Base-by-base conservation (phyloP, 352 stramenopile species). In the Pythium guiyangense region DNA sequence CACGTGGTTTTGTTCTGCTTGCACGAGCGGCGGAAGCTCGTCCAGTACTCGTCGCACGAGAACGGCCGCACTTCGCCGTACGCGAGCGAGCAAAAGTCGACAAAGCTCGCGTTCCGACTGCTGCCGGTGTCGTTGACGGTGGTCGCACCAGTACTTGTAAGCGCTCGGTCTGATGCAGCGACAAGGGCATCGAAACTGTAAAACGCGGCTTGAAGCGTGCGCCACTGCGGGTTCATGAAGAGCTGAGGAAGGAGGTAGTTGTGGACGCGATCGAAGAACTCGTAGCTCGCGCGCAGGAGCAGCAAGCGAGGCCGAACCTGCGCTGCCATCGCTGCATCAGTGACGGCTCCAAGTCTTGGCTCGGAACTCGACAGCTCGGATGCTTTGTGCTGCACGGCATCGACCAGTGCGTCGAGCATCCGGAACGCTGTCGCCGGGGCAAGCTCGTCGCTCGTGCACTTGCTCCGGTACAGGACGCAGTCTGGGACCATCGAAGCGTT, bases 41-140 rank as follows among this genome's bases (percentile, higher is more conserved):
- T 50, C 57, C 57, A 63, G 4, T 46, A 31, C 4, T 63, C 49
- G 12, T 53, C 26, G 26, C 57, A 63, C n/a, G 53, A 63, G 44
- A 50, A 54, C 49, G 57, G 57, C 15, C 57, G 57, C 4, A 49
- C 25, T 0, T 40, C 37, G 35, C 27, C 44, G 35, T 54, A 63
- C 5, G 49, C 26, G 31, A 34, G 25, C 20, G 57, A 63, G 57
- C 51, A 63, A 4, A 63, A 1, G 29, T 56, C 56, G 6, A 10
- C 42, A 18, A 46, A 15, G 17, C 12, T n/a, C 8, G 12, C 17
- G 14, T 10, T 25, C 3, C 15, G 15, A 18, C n/a, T 46, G 42
- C n/a, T 46, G 18, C 29, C 5, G 29, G 5, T 46, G 6, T 4
- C 14, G 39, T 40, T 15, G 35, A 40, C 35, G 35, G 1, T 44